Evolutionary conservation across 225 moss, liverwort and hornwort species (phyloP).

Genomic region (Sphagnum tenellum): DNA sequence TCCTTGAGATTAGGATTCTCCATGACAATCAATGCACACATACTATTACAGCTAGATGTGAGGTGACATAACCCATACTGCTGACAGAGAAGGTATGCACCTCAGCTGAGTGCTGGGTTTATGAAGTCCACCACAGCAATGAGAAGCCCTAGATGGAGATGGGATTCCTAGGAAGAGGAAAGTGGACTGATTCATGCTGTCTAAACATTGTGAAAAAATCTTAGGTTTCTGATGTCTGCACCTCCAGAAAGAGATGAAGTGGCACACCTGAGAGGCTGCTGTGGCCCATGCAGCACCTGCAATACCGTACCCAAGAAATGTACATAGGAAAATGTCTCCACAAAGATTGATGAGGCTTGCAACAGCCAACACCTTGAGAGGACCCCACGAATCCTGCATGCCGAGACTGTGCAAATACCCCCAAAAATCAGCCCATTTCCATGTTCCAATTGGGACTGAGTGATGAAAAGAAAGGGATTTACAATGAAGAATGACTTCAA

Average conservation of each 20-base stretch:
- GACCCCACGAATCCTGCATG: conserved; percentile 87
- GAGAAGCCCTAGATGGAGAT: no score
- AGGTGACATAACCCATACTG: no score
- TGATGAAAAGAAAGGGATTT: neutral
- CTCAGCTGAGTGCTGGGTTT: no score
- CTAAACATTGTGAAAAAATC: no score
- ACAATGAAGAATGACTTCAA: neutral
- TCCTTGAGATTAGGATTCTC: no score
- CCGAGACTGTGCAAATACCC: conserved; percentile 53
- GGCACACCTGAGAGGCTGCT: conserved; percentile 60
- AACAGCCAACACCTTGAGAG: conserved; percentile 59
- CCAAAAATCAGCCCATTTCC: neutral
- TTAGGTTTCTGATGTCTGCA: neutral
- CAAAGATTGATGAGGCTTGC: conserved; percentile 73
- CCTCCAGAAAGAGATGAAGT: neutral
- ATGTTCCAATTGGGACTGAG: neutral
- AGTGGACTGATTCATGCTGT: neutral
- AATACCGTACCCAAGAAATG: conserved; percentile 77
- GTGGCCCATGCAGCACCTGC: conserved; percentile 96
- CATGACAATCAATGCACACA: no score
- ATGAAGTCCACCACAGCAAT: no score
- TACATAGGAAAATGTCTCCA: conserved; percentile 68
- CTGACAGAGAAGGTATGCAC: no score
- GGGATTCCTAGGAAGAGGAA: no score
- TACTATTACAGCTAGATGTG: no score